Evolutionary conservation across 345 rosid genomes (phyloP), one percentile per base, ranked within the genome.

Genomic region (Schrenkiella parvula): DNA sequence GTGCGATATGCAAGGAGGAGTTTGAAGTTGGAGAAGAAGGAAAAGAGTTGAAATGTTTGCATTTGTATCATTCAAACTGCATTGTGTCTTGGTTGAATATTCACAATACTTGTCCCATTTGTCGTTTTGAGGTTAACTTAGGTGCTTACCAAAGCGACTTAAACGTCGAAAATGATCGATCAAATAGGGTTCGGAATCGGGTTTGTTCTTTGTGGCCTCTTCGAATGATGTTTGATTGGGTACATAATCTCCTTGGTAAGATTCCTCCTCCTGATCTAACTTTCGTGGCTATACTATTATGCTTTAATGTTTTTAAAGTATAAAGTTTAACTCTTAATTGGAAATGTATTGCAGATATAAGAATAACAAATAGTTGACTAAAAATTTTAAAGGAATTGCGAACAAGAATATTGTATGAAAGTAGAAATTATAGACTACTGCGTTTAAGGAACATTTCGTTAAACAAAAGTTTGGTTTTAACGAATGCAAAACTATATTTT

Each of bases 1-100:
- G 98, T 65, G 89, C 97, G 0, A 79, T 93, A 32, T 93, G 97
- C 73, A 90, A 90, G 60, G 96, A 93, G 1, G 89, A 85, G 51
- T 88, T 88, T 6, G 82, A 73, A 73, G 65, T 85, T 21, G 92
- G 79, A 5, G 84, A 76, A 6, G 84, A 82, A 28, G 89, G 55
- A 1, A 84, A 70, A 71, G 88, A 83, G 75, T 60, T 90, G 75
- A 83, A 85, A 6, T 90, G 98, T 75, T 69, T 80, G 57, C 98
- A 93, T 77, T 51, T 87, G 42, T 93, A 87, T 19, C 96, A 93
- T 78, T 66, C 85, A 0, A 85, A 73, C 6, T 90, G 98, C 71
- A 85, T 93, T 39, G 34, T 83, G 4, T 92, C 97, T 4, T 90
- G 97, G 97, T 64, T 93, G 67, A 79, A 60, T 67, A 67, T 87